A percentile compares a stretch with the other conserved stretches of the same genome.
These are phyloP conservation scores for Aureobasidium sp. DNA, from an alignment of 2,329 filamentous ascomycete species.

Conservation along the genomic window DNA sequence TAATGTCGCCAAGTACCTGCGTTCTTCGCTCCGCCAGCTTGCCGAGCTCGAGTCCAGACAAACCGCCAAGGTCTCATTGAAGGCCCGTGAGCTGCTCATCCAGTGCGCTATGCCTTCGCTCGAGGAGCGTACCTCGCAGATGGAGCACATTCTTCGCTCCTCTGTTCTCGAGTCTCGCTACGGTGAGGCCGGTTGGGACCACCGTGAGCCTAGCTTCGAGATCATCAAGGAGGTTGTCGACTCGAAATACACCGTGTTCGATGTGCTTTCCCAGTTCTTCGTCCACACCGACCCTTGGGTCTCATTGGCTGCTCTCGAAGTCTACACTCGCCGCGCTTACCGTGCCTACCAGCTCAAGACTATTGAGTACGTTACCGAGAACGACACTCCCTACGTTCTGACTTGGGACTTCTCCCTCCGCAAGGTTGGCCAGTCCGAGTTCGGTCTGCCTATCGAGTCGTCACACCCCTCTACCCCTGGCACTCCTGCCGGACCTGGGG, in stretches of 20 bases:
- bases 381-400: constrained; percentile 68
- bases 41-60: constrained; percentile 81
- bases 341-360: constrained; percentile 87
- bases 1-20: constrained; percentile 82
- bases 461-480: constrained; percentile 71
- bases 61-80: constrained; percentile 92
- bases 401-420: constrained; percentile 95
- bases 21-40: constrained; percentile 70
- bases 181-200: constrained; percentile 93
- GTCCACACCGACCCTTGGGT: constrained; percentile 92
- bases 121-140: constrained; percentile 88
- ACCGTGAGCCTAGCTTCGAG: constrained; percentile 82
- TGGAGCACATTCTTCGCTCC: constrained; percentile 96
- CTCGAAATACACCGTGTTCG: constrained; percentile 97
- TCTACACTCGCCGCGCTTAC: constrained; percentile 93
- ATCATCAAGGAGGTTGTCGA: constrained; percentile 96
- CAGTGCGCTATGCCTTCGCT: constrained; percentile 93
- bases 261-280: constrained; percentile 92
- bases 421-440: constrained; percentile 87
- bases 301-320: constrained; percentile 83
- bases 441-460: constrained; percentile 70
- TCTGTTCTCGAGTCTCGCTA: constrained; percentile 96
- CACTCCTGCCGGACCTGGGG: constrained; percentile 47
- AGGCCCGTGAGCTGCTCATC: constrained; percentile 94
- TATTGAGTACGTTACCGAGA: constrained; percentile 75